Conservation (phyloP, 2,329 filamentous ascomycete genomes). For the Colletotrichum sp. region DNA sequence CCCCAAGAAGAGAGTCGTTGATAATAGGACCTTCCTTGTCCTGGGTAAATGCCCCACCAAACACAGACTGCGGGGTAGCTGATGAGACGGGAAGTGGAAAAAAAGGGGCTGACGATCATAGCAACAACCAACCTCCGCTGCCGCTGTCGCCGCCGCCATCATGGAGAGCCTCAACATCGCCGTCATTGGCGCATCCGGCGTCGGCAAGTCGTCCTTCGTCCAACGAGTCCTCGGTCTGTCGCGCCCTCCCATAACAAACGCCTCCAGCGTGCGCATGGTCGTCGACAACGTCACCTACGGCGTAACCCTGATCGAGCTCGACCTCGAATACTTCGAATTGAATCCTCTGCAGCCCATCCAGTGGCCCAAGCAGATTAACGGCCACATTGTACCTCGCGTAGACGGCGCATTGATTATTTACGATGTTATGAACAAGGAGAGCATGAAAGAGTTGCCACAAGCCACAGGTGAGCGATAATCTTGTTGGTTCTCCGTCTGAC, state of each 20-base stretch:
- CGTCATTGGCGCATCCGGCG: constrained; percentile 69
- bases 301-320: constrained; percentile 69
- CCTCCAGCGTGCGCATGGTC: constrained; percentile 61
- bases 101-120: constrained; percentile 23
- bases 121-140: constrained; percentile 22
- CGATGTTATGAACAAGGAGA: constrained; percentile 81
- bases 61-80: constrained; percentile 18
- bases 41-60: constrained; percentile 38
- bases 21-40: constrained; percentile 40
- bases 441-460: constrained; percentile 75
- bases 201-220: constrained; percentile 73
- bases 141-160: constrained; percentile 22
- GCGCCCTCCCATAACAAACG: constrained; percentile 56
- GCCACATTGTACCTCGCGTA: constrained; percentile 74
- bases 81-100: constrained; percentile 21
- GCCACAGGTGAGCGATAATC: constrained; percentile 72
- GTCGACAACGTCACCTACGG: constrained; percentile 63
- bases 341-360: constrained; percentile 62
- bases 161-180: constrained; percentile 71
- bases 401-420: constrained; percentile 88
- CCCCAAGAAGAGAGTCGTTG: constrained; percentile 54
- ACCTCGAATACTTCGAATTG: constrained; percentile 69
- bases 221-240: constrained; percentile 65
- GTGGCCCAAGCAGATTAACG: constrained; percentile 73
- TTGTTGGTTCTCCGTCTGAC: background rate